Evolutionary conservation across 176 grass and related monocot species (phyloP), one percentile per base, ranked within the genome.

Genomic region (Oryza officinalis): DNA sequence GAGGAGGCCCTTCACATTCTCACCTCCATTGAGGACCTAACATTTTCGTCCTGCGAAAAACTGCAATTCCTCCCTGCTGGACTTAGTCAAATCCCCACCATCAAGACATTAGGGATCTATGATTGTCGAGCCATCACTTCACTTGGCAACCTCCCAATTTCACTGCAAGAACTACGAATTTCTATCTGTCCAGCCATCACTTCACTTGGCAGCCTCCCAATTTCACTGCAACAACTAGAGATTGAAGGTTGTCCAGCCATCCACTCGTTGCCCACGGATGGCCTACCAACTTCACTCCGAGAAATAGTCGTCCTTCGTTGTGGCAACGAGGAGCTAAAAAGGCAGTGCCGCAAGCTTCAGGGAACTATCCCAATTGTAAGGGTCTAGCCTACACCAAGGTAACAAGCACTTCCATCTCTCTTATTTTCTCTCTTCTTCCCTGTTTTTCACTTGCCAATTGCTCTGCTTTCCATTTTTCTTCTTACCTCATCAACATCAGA

Each of bases 181-280:
- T 14, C 17, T 50, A 0, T 0, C 0, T 14, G 47, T 18, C 2
- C 0, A 50, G 47, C 47, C 47, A 50, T 50, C 47, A 50, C 1
- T 18, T 50, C 12, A 2, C 37, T 40, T 40, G 0, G 28, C 1
- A 0, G 23, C 12, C 6, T 67, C 4, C 44, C 77, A 0, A n/a
- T 0, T 31, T 86, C n/a, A 7, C 59, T 86, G 10, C 69, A 67
- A 43, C 1, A 14, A 27, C 3, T 86, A 45, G 0, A 2, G 13
- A 79, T 69, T 49, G 0, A 0, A 0, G 0, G 0, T 0, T 79
- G 67, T 10, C 54, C 52, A 13, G 27, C 20, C 13, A 79, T 79
- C 3, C 26, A 0, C 2, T 67, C 63, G 0, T 10, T 79, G 0
- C 77, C 77, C 1, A 46, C 11, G n/a, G 63, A 26, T 3, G 12